Base-by-base conservation (phyloP, 2,329 filamentous ascomycete genomes). In the Emmonsia crescens region DNA sequence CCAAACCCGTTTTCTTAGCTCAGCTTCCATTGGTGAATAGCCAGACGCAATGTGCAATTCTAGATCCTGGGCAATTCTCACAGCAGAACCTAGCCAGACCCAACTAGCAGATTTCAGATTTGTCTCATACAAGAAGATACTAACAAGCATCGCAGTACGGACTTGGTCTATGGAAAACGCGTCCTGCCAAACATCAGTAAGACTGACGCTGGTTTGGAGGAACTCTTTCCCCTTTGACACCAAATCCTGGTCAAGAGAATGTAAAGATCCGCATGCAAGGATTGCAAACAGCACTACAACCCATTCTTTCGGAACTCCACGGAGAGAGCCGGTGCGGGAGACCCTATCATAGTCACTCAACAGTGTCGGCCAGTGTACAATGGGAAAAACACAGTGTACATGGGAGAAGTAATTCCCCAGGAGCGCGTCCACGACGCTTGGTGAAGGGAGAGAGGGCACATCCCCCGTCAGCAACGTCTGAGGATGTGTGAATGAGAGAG, bases 1-100 rank as follows among this genome's bases (percentile, higher is more conserved):
- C 93, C 93, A 99, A 2, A 94, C 84, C 61, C 92, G 83, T 64
- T 89, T 85, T 60, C 92, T 85, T 85, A 93, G 91, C 74, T 97
- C 93, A 12, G 84, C 84, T 68, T 96, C 91, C 16, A 85, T 80
- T 1, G 88, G 82, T 81, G 87, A 91, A 0, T 86, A 82, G 0
- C 87, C 87, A 1, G 84, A 83, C 68, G 96, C 89, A 6, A 83
- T 78, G 69, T 96, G 87, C 10, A 97, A 79, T 0, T 89, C 89
- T 54, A 96, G 80, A 66, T 94, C 89, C 71, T 97, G 93, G 0
- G 88, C 89, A 59, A 89, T 86, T 57, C 89, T 83, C 27, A 96
- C 85, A 0, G 91, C 88, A 42, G 82, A 86, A 1, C 89, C 91
- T 27, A 96, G 79, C 89, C 90, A 96, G 21, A 86, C 86, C 85